These are phyloP conservation scores for Cynanchum wilfordii DNA, from an alignment of 257 asterid genomes.

Conservation along the genomic window DNA sequence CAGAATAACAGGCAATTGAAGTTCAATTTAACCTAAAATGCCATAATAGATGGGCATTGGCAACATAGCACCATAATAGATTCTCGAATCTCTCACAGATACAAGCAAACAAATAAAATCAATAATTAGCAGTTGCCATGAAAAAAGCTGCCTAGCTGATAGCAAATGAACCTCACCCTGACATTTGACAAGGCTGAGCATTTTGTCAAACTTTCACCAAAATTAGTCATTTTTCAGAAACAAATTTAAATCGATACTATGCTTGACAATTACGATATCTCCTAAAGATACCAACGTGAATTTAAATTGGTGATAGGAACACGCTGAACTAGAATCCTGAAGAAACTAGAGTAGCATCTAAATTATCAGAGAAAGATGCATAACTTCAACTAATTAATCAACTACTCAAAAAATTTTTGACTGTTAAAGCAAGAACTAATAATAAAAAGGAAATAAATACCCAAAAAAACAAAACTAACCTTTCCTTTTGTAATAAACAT, in stretches of 20 bases:
- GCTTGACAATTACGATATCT: background rate
- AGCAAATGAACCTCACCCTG: background rate
- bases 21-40: background rate
- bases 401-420: background rate
- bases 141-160: background rate
- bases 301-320: background rate
- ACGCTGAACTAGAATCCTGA: background rate
- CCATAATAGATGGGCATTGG: background rate
- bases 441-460: background rate
- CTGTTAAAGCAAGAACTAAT: background rate
- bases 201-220: background rate
- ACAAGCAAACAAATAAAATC: background rate
- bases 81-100: background rate
- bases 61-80: background rate
- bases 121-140: background rate
- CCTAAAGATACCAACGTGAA: too few relatives aligned
- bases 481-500: conserved; percentile 77
- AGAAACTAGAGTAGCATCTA: background rate
- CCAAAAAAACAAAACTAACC: conserved; percentile 38
- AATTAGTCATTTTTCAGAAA: background rate
- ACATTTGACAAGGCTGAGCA: background rate
- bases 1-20: background rate
- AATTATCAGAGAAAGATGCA: background rate
- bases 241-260: background rate
- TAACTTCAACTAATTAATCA: background rate